These are phyloP conservation scores for Aureobasidium zeae DNA, from an alignment of 2,329 filamentous ascomycete species.

Conservation along the genomic window DNA sequence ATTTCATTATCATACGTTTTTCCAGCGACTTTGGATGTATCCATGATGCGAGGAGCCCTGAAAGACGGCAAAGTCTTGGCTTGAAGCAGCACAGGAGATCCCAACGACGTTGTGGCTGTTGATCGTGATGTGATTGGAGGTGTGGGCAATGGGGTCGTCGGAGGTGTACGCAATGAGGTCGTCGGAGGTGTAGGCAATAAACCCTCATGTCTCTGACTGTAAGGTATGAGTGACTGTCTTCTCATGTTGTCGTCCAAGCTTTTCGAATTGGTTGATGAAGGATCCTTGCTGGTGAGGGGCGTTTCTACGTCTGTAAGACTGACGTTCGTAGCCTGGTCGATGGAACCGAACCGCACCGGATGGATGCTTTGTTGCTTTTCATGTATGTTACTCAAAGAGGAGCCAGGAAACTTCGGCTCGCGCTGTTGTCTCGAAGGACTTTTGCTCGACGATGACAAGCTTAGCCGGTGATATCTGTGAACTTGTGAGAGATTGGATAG, in stretches of 20 bases:
- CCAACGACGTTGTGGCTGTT: slow-evolving; percentile 19
- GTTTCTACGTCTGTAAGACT: background rate
- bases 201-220: slow-evolving; percentile 22
- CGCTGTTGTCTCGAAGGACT: background rate
- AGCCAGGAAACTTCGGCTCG: background rate
- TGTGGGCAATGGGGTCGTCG: slow-evolving; percentile 23
- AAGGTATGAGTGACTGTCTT: slow-evolving; percentile 18
- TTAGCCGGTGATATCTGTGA: slow-evolving; percentile 32
- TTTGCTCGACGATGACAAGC: slow-evolving; percentile 14
- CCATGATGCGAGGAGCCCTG: slow-evolving; percentile 19
- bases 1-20: no score
- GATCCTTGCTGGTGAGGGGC: background rate
- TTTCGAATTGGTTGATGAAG: slow-evolving; percentile 2
- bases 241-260: background rate
- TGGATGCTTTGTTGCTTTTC: background rate
- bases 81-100: slow-evolving; percentile 22
- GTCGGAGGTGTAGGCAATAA: slow-evolving; percentile 24
- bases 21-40: slow-evolving; percentile 18
- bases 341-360: background rate
- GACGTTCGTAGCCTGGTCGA: slow-evolving; percentile 1
- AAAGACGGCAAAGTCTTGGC: slow-evolving; percentile 20
- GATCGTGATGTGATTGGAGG: slow-evolving; percentile 19
- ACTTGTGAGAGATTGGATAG: slow-evolving; percentile 19
- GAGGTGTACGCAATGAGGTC: slow-evolving; percentile 4
- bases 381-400: background rate